phyloP scores from a whole-genome alignment of 2,329 filamentous ascomycete species.

The Monilinia fructigena region DNA sequence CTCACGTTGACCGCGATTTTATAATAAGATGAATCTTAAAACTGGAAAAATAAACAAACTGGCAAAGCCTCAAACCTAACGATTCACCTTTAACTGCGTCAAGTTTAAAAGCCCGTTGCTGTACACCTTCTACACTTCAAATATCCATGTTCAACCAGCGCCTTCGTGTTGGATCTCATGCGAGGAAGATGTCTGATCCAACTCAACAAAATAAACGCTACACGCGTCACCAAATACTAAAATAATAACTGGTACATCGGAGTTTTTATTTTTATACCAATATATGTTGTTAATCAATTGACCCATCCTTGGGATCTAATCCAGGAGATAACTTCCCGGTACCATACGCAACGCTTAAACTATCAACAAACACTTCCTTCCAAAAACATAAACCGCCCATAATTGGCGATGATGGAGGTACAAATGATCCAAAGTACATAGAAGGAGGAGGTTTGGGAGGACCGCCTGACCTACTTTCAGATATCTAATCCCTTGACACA shows the following conservation, averaged over 20 bases:
- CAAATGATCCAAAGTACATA: conserved; percentile 20
- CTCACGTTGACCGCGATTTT: background rate
- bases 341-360: conserved; percentile 20
- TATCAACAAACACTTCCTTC: conserved; percentile 21
- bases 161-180: background rate
- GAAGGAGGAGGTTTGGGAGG: conserved; percentile 5
- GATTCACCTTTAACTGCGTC: background rate
- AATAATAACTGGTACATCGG: background rate
- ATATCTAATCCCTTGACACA: conserved; percentile 20
- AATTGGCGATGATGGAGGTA: conserved; percentile 13
- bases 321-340: conserved; percentile 17
- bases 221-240: background rate
- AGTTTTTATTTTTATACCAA: conserved; percentile 13
- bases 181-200: background rate
- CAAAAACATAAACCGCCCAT: conserved; percentile 17
- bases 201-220: background rate
- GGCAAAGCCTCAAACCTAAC: background rate
- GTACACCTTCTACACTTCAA: background rate
- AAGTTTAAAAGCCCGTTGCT: background rate
- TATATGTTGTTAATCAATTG: conserved; percentile 16
- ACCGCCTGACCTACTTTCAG: conserved; percentile 1
- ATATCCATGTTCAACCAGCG: background rate
- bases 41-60: background rate
- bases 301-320: conserved; percentile 22
- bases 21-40: background rate